Percentiles rank a stretch among this genome's conserved stretches.
Evolutionary conservation across 768 basidiomycete species (phyloP).

Genomic region (Tylopilus sp.): DNA sequence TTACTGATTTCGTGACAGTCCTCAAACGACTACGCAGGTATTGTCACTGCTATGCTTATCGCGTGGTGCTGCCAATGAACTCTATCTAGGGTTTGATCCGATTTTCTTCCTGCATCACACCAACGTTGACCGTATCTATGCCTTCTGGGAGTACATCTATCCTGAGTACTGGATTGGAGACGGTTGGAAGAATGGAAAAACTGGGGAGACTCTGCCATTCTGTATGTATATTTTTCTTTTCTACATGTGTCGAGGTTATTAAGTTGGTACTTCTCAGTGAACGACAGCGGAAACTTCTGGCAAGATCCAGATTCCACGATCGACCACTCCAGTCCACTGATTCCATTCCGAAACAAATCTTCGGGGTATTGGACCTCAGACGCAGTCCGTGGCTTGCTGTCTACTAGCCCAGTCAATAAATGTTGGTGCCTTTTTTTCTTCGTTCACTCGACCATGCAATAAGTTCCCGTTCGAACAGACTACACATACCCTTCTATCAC

Average conservation of each 20-base stretch:
- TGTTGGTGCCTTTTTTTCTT: slow-evolving; percentile 1
- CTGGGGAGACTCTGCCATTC: slow-evolving; percentile 8
- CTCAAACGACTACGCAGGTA: slow-evolving; percentile 15
- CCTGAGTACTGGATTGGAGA: too few relatives aligned
- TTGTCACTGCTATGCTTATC: background rate
- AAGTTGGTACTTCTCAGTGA: background rate
- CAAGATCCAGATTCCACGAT: background rate
- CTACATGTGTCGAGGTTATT: background rate
- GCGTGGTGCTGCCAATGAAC: background rate
- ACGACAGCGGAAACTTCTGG: background rate
- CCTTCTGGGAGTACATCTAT: slow-evolving; percentile 23
- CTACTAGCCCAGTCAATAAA: background rate
- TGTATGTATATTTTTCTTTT: slow-evolving; percentile 1
- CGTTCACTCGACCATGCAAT: background rate
- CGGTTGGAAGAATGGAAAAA: too few relatives aligned
- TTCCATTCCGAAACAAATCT: slow-evolving; percentile 11
- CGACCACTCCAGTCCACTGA: background rate
- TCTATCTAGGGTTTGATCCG: slow-evolving; percentile 9
- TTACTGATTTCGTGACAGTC: slow-evolving; percentile 4
- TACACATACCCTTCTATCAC: slow-evolving; percentile 20
- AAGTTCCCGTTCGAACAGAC: slow-evolving; percentile 3
- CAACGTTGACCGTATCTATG: slow-evolving; percentile 18
- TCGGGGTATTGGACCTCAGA: slow-evolving; percentile 17
- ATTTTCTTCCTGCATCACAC: slow-evolving; percentile 19
- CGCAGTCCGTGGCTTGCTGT: slow-evolving; percentile 1